Percentiles rank a stretch among this genome's conserved stretches.
Evolutionary conservation across 2,329 filamentous ascomycete species (phyloP).

Genomic region (Fusarium pseudograminearum): DNA sequence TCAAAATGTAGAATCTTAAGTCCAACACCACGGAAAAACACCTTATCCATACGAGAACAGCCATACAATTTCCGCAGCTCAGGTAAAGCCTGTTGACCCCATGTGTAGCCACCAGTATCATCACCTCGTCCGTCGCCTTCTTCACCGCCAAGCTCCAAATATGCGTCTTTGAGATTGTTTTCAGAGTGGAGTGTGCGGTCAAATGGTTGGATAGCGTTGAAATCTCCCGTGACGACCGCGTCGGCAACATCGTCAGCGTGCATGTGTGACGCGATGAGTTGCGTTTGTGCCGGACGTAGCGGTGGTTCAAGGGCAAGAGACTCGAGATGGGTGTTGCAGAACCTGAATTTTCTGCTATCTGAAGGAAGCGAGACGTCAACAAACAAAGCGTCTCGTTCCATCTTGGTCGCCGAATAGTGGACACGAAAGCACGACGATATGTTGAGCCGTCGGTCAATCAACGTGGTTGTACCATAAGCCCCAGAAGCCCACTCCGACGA

Average conservation of each 20-base stretch:
- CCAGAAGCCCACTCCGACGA: slow-evolving; percentile 57
- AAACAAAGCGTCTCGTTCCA: slow-evolving; percentile 67
- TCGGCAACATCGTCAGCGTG: slow-evolving; percentile 53
- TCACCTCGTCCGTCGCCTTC: slow-evolving; percentile 57
- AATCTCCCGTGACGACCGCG: slow-evolving; percentile 64
- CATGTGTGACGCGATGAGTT: slow-evolving; percentile 58
- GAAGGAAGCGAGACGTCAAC: slow-evolving; percentile 54
- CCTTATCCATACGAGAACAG: slow-evolving; percentile 65
- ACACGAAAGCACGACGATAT: slow-evolving; percentile 63
- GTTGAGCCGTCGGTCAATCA: slow-evolving; percentile 61
- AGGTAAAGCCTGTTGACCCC: slow-evolving; percentile 65
- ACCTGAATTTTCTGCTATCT: slow-evolving; percentile 52
- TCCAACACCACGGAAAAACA: slow-evolving; percentile 58
- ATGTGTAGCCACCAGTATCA: slow-evolving; percentile 62
- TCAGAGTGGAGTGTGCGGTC: slow-evolving; percentile 62
- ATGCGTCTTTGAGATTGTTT: slow-evolving; percentile 64
- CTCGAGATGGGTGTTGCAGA: slow-evolving; percentile 70
- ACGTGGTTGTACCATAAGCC: slow-evolving; percentile 65
- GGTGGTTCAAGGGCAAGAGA: slow-evolving; percentile 63
- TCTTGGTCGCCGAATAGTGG: slow-evolving; percentile 60
- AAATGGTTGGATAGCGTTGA: slow-evolving; percentile 69
- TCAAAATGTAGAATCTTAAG: slow-evolving; percentile 51
- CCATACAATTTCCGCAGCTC: slow-evolving; percentile 59
- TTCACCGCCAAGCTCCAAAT: slow-evolving; percentile 61
- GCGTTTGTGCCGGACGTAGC: slow-evolving; percentile 62